Base-by-base conservation (phyloP, 768 basidiomycete species). In the Gelatoporia subvermispora region DNA sequence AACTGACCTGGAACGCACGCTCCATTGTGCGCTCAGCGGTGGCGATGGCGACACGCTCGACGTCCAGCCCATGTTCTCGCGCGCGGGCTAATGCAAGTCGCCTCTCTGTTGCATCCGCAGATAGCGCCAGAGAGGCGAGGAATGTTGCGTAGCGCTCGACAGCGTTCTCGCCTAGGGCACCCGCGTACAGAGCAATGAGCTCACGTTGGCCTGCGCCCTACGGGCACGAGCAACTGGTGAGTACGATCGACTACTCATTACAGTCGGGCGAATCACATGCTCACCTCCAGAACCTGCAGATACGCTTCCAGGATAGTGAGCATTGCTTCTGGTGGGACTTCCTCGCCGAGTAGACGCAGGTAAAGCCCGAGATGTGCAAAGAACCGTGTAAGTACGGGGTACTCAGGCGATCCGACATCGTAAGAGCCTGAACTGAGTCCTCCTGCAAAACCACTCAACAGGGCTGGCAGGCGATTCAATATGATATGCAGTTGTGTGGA, bases 331-430 rank as follows among this genome's bases (percentile, higher is more conserved):
- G 85, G 81, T 0, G 93, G 87, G 0, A 91, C 78, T 0, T 80
- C 64, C 31, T 85, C 68, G 43, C 86, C 85, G 31, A 96, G 87
- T 68, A 92, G 80, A 53, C 88, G 83, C 3, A 96, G 74, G 68
- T 85, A 92, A 24, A 98, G 81, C 54, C 91, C 91, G 20, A 98
- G 71, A 61, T 99, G 95, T 0, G 93, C 87, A 60, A 95, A 96
- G 70, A 98, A 99, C 3, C 93, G 84, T 39, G 80, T 82, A 74
- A 90, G 76, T 0, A 78, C 74, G 0, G 81, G 72, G 59, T 86
- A 86, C 86, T 88, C 84, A 28, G 72, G 71, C 0, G 78, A 75
- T 20, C 69, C 60, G 9, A 64, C 61, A 18, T 70, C 65, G 48
- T 80, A 80, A 2, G 70, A 67, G 1, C 79, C 79, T 39, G 77